Conservation (phyloP, 169 alveolate species). For the Eimeria mitis region DNA sequence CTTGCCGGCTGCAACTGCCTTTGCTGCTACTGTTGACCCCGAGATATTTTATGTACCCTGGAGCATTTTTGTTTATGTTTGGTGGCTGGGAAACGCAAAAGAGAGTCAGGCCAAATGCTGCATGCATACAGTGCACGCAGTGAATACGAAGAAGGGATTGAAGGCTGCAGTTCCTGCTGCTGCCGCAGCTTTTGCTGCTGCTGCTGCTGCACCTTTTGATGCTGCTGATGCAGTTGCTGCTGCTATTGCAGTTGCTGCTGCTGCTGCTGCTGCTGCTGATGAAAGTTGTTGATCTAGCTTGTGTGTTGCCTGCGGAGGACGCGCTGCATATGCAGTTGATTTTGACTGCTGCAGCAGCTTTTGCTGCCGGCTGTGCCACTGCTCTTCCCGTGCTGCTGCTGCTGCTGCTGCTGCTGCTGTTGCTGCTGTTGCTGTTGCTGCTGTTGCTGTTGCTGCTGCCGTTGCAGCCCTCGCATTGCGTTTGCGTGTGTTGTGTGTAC, state of each 20-base stretch:
- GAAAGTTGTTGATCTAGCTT: background rate
- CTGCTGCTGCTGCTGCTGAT: background rate
- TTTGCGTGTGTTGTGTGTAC: slow-evolving; percentile 5
- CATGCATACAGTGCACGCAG: background rate
- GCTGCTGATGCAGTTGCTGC: background rate
- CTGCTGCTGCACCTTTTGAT: background rate
- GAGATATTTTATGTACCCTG: slow-evolving; percentile 73
- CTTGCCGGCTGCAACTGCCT: slow-evolving; percentile 77
- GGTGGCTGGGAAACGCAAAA: slow-evolving; percentile 72
- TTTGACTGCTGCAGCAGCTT: no score
- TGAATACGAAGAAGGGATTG: no score
- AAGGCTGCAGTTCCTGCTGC: background rate
- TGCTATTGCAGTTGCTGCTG: background rate
- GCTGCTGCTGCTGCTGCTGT: background rate
- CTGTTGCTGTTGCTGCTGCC: background rate
- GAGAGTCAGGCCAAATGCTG: slow-evolving; percentile 11
- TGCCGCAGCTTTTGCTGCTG: background rate
- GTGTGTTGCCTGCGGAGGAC: no score
- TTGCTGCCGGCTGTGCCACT: no score
- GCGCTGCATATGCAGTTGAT: background rate
- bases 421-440: background rate
- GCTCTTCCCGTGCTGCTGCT: background rate
- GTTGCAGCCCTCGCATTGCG: no score
- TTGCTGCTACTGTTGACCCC: slow-evolving; percentile 76
- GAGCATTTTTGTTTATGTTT: slow-evolving; percentile 69